Conservation (phyloP, 202 grass and related monocot genomes). For the Setaria italica region DNA sequence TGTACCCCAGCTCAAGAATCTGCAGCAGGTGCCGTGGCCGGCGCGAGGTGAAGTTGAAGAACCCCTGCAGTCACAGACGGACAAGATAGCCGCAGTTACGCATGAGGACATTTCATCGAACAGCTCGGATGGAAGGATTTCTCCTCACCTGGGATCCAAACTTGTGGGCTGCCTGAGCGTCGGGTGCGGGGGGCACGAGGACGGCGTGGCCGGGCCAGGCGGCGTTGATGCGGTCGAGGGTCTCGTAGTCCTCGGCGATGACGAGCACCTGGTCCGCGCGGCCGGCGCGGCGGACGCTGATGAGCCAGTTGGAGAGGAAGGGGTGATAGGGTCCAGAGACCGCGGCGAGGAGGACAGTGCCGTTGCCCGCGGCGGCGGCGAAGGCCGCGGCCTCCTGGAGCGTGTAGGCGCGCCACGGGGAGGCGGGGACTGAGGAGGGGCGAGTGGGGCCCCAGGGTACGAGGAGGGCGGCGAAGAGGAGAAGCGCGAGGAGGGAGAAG, state of each 20-base stretch:
- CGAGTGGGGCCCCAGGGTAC: constrained; percentile 52
- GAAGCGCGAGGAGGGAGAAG: constrained; percentile 62
- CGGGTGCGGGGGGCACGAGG: constrained; percentile 83
- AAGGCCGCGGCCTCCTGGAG: constrained; percentile 73
- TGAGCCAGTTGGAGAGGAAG: constrained; percentile 98
- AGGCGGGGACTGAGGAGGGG: neutral
- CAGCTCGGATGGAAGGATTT: constrained; percentile 15
- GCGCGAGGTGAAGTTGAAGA: constrained; percentile 97
- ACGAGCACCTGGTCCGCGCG: constrained; percentile 84
- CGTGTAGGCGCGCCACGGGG: constrained; percentile 73
- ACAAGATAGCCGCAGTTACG: neutral
- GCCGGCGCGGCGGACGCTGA: constrained; percentile 75
- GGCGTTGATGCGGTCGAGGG: constrained; percentile 80
- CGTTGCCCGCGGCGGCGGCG: constrained; percentile 63
- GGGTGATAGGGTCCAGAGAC: constrained; percentile 85
- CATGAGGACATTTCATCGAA: constrained; percentile 49
- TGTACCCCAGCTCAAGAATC: constrained; percentile 91
- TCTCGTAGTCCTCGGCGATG: constrained; percentile 92
- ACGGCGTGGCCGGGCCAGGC: constrained; percentile 93
- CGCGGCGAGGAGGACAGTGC: constrained; percentile 81
- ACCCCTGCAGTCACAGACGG: constrained; percentile 57
- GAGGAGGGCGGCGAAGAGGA: constrained; percentile 69
- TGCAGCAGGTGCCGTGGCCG: constrained; percentile 90
- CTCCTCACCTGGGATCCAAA: constrained; percentile 86
- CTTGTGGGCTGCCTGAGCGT: constrained; percentile 83